phyloP scores from a whole-genome alignment of 208 protist species.

The Naegleria gruberi region DNA sequence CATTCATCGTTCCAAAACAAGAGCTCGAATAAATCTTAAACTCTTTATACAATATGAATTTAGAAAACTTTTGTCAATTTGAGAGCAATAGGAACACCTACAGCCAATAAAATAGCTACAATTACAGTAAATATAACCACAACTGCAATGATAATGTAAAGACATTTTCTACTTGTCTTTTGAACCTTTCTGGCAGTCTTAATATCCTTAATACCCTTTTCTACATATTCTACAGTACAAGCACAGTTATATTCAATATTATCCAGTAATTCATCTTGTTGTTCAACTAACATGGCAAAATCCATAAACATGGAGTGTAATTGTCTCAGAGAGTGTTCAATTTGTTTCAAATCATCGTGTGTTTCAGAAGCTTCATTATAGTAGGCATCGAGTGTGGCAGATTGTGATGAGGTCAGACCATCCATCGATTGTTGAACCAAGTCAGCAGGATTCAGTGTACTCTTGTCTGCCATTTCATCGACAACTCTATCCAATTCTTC shows the following conservation, averaged over 20 bases:
- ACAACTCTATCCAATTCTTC: background rate
- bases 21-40: no score
- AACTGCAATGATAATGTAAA: background rate
- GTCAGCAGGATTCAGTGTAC: background rate
- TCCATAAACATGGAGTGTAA: constrained; percentile 19
- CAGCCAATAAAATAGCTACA: background rate
- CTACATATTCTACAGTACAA: constrained; percentile 4
- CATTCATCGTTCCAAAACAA: no score
- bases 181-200: constrained; percentile 19
- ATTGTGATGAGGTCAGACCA: background rate
- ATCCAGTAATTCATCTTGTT: constrained; percentile 22
- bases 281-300: background rate
- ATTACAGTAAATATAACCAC: background rate
- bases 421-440: background rate
- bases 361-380: constrained; percentile 7
- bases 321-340: background rate
- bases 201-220: constrained; percentile 15
- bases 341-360: background rate
- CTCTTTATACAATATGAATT: no score
- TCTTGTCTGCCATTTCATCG: background rate
- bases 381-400: background rate
- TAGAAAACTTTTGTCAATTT: background rate
- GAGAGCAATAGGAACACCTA: background rate
- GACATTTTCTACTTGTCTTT: background rate
- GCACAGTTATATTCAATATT: constrained; percentile 27